A percentile compares a stretch with the other conserved stretches of the same genome.
phyloP scores from a whole-genome alignment of 305 asterid genomes.

The Solanum hybrid region DNA sequence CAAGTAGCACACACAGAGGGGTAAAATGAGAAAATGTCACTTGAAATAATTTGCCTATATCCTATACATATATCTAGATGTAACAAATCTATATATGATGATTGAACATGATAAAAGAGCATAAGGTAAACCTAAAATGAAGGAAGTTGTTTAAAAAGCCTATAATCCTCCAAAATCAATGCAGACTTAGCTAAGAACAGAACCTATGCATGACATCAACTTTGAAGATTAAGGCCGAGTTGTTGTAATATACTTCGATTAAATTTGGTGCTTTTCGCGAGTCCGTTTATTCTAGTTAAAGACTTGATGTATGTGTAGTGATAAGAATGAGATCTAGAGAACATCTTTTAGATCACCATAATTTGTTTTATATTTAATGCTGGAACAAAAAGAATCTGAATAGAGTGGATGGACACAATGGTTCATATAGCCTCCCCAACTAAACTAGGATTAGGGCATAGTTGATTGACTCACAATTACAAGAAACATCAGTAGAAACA shows the following conservation, averaged over 20 bases:
- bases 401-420: not conserved
- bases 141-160: not conserved
- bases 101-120: not conserved
- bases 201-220: not conserved
- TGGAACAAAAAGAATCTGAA: not conserved
- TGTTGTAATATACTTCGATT: not conserved
- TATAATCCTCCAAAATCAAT: not conserved
- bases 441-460: not conserved
- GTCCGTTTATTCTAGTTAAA: not conserved
- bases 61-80: not conserved
- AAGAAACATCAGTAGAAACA: not conserved
- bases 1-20: not conserved
- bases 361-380: not conserved
- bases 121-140: not conserved
- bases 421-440: not conserved
- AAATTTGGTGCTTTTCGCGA: not conserved
- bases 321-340: not conserved
- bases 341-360: not conserved
- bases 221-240: not conserved
- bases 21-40: not conserved
- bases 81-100: not conserved
- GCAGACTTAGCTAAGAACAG: not conserved
- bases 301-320: not conserved
- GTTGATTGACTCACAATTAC: not conserved
- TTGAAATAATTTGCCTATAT: not conserved